Evolutionary conservation across 495 filamentous ascomycete genomes (phyloP).

Genomic region (Penicillium roqueforti): DNA sequence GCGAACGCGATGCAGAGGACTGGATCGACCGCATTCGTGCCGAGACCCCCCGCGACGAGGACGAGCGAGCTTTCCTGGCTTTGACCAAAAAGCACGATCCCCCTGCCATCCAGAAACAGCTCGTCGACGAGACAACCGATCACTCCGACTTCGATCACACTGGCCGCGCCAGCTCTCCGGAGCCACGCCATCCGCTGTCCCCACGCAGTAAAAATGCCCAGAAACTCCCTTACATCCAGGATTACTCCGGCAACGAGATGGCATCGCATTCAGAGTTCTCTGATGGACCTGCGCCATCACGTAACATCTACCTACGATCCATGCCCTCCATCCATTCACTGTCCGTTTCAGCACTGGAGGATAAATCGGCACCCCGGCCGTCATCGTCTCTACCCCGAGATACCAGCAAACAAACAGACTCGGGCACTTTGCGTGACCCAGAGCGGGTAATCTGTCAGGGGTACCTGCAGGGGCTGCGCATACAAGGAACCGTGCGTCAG

Average conservation of each 20-base stretch:
- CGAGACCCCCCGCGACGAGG: constrained; percentile 78
- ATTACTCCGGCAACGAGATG: constrained; percentile 85
- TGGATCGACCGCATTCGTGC: constrained; percentile 82
- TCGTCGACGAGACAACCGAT: constrained; percentile 45
- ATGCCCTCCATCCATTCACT: constrained; percentile 33
- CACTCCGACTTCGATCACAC: constrained; percentile 35
- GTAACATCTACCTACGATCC: constrained; percentile 29
- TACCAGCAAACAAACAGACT: constrained; percentile 51
- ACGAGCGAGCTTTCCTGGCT: constrained; percentile 71
- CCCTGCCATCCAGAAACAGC: constrained; percentile 33
- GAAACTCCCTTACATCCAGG: constrained; percentile 52
- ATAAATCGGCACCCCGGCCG: constrained; percentile 20
- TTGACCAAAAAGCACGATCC: constrained; percentile 43
- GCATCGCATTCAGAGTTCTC: constrained; percentile 90
- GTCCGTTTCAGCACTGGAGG: constrained; percentile 27
- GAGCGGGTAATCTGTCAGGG: constrained; percentile 87
- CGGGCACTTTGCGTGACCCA: constrained; percentile 55
- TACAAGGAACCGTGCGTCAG: constrained; percentile 80
- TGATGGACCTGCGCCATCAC: constrained; percentile 49
- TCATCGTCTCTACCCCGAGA: constrained; percentile 38
- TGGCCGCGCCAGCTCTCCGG: constrained; percentile 43
- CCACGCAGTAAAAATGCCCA: constrained; percentile 20
- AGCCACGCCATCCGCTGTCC: constrained; percentile 35
- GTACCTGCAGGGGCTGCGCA: constrained; percentile 79
- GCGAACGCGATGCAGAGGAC: constrained; percentile 69